These are phyloP conservation scores for Pseudopyricularia javanii DNA, from an alignment of 2,329 filamentous ascomycete genomes.

Conservation along the genomic window DNA sequence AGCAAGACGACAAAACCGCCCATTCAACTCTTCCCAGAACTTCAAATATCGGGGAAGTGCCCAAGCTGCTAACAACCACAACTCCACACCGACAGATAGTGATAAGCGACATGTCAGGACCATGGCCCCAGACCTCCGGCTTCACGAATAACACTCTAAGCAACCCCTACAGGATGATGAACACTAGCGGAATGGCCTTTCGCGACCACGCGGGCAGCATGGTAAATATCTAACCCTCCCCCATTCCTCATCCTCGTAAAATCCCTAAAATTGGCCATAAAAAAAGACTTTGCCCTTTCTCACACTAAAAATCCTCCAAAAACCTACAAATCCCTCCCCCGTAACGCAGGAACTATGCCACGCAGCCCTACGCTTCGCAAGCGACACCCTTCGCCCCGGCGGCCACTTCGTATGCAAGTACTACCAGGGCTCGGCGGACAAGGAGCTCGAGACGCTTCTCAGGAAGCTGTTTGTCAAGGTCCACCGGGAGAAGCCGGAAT, in stretches of 20 bases:
- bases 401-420: constrained; percentile 97
- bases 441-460: constrained; percentile 60
- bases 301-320: neutral
- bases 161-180: constrained; percentile 99
- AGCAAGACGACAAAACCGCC: constrained; percentile 12
- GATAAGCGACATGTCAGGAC: constrained; percentile 97
- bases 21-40: too few relatives aligned
- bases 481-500: constrained; percentile 78
- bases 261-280: too few relatives aligned
- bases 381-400: constrained; percentile 67
- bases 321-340: neutral
- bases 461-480: constrained; percentile 71
- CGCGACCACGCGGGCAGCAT: constrained; percentile 89
- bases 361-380: constrained; percentile 74
- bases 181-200: constrained; percentile 80
- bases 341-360: constrained; percentile 72
- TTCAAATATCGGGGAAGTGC: neutral
- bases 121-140: constrained; percentile 73
- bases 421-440: constrained; percentile 85
- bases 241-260: neutral
- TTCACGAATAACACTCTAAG: constrained; percentile 82
- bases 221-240: constrained; percentile 36
- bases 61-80: neutral
- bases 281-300: neutral
- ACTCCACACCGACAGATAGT: constrained; percentile 45